Conservation (phyloP, 345 rosid genomes). For the Gossypium turneri region DNA sequence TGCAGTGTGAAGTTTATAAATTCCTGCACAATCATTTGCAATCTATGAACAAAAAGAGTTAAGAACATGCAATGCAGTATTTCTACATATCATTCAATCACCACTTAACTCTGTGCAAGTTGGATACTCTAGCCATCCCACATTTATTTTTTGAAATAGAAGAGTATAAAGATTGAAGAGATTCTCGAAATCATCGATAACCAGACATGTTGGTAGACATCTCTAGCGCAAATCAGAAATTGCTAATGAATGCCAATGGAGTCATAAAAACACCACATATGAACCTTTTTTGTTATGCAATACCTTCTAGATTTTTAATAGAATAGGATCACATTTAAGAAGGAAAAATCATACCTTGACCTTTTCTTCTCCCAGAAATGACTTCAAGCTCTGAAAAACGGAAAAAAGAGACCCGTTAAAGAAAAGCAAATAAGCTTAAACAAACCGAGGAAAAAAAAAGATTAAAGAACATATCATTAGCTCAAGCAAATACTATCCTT, state of each 20-base stretch:
- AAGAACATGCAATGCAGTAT: neutral
- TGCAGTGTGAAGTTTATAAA: conserved; percentile 74
- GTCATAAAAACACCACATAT: neutral
- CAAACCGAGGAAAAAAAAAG: conserved; percentile 6
- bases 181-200: neutral
- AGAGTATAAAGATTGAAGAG: neutral
- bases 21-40: conserved; percentile 54
- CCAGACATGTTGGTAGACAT: neutral
- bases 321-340: neutral
- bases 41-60: conserved; percentile 13
- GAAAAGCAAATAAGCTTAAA: neutral
- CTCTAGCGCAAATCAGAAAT: neutral
- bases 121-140: neutral
- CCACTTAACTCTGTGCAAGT: neutral
- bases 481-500: neutral
- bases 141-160: neutral
- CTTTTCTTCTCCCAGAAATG: conserved; percentile 73
- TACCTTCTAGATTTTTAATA: neutral
- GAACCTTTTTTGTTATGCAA: neutral
- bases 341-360: conserved; percentile 53
- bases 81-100: conserved; percentile 5
- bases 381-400: conserved; percentile 68
- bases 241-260: neutral
- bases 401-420: conserved; percentile 15
- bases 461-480: neutral